Percentiles rank a stretch among this genome's conserved stretches.
Evolutionary conservation across 768 basidiomycete species (phyloP).

Genomic region (Pisolithus marmoratus): DNA sequence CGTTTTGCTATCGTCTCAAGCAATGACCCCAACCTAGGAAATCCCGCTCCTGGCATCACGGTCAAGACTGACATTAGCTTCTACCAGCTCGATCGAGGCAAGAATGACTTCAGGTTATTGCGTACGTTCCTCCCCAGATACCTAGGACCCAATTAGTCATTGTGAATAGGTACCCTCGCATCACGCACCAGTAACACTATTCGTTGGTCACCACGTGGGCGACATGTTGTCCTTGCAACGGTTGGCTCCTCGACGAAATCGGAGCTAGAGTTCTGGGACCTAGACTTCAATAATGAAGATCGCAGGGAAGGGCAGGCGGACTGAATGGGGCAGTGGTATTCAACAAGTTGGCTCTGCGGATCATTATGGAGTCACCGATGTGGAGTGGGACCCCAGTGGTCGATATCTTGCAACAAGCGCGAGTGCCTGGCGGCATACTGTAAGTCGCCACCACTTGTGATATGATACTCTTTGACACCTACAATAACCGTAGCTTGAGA

Average conservation of each 20-base stretch:
- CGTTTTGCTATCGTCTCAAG: conserved; percentile 95
- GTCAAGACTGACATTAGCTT: conserved; percentile 96
- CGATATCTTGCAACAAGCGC: conserved; percentile 91
- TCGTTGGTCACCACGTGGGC: conserved; percentile 94
- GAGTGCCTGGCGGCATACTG: conserved; percentile 92
- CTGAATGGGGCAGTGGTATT: conserved; percentile 83
- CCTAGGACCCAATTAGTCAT: conserved; percentile 7
- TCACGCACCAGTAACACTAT: conserved; percentile 88
- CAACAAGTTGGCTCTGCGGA: conserved; percentile 82
- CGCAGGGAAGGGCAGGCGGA: conserved; percentile 39
- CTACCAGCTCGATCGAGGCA: conserved; percentile 87
- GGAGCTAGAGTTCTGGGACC: conserved; percentile 98
- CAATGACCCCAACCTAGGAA: conserved; percentile 88
- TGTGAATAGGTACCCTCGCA: conserved; percentile 59
- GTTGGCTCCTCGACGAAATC: conserved; percentile 94
- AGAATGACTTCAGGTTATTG: conserved; percentile 91
- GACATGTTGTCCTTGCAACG: conserved; percentile 93
- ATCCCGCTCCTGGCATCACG: conserved; percentile 85
- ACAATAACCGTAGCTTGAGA: conserved; percentile 67
- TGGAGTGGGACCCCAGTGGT: conserved; percentile 98
- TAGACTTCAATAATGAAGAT: conserved; percentile 77
- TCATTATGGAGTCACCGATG: conserved; percentile 95
- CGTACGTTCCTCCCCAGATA: conserved; percentile 41
- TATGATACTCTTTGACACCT: conserved; percentile 7
- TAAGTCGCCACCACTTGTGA: conserved; percentile 33